Percentiles rank a stretch among this genome's conserved stretches.
Evolutionary conservation across 1,139 yeast genomes (phyloP).

Genomic region (Geotrichum klebahnii): DNA sequence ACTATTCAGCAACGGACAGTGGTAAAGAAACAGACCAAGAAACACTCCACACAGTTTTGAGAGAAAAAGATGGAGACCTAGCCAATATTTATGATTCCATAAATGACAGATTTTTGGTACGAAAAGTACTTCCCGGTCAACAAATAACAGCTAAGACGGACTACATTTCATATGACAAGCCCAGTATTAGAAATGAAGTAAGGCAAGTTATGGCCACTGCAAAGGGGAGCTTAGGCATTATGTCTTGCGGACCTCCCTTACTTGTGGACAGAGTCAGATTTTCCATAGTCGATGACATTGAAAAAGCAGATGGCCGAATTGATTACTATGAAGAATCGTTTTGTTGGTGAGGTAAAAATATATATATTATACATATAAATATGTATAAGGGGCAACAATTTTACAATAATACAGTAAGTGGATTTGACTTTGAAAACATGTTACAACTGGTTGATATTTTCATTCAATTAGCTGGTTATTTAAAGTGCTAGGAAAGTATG

Average conservation of each 20-base stretch:
- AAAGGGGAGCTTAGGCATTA: slow-evolving; percentile 25
- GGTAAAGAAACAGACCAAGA: no score
- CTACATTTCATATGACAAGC: slow-evolving; percentile 16
- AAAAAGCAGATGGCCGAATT: slow-evolving; percentile 29
- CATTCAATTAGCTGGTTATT: no score
- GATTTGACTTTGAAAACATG: no score
- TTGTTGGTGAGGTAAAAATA: slow-evolving; percentile 39
- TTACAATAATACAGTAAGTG: no score
- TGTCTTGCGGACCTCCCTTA: slow-evolving; percentile 34
- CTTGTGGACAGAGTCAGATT: slow-evolving; percentile 30
- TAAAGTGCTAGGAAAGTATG: no score
- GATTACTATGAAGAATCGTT: slow-evolving; percentile 42
- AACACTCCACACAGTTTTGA: no score
- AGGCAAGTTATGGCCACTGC: slow-evolving; percentile 12
- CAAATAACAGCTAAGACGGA: slow-evolving; percentile 14
- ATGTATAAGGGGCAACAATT: no score
- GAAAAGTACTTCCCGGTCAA: slow-evolving; percentile 16
- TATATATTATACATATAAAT: no score
- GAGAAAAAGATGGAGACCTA: no score
- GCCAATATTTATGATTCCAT: not conserved
- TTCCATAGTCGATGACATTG: slow-evolving; percentile 32
- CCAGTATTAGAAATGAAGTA: slow-evolving; percentile 19
- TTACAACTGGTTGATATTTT: no score
- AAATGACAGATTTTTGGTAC: not conserved
- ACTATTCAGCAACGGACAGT: slow-evolving; percentile 9